These are phyloP conservation scores for Tuber calosporum DNA, from an alignment of 495 filamentous ascomycete genomes.

Conservation along the genomic window DNA sequence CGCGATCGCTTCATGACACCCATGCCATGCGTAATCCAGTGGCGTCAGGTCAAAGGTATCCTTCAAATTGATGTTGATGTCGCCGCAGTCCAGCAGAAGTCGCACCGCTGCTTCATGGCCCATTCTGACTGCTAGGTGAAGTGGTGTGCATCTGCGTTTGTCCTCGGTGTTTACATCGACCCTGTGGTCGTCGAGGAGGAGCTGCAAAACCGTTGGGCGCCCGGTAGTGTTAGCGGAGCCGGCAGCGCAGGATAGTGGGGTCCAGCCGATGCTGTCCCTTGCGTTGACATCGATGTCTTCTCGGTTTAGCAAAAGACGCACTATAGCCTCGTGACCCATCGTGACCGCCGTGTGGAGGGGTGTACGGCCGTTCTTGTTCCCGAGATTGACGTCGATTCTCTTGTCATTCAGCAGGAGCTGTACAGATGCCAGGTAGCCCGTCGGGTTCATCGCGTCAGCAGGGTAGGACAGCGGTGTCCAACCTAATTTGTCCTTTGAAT, in stretches of 20 bases:
- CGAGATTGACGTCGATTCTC: slow-evolving; percentile 20
- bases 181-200: slow-evolving; percentile 21
- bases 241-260: slow-evolving; percentile 33
- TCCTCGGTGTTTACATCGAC: slow-evolving; percentile 29
- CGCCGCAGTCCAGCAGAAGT: slow-evolving; percentile 32
- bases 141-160: slow-evolving; percentile 18
- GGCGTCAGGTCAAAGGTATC: slow-evolving; percentile 11
- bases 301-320: slow-evolving; percentile 32
- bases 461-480: slow-evolving; percentile 31
- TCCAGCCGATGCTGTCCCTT: slow-evolving; percentile 18
- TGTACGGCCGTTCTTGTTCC: slow-evolving; percentile 24
- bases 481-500: slow-evolving; percentile 26
- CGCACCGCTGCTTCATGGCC: slow-evolving; percentile 36
- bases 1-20: slow-evolving; percentile 20
- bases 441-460: slow-evolving; percentile 8
- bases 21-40: slow-evolving; percentile 20
- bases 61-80: slow-evolving; percentile 20
- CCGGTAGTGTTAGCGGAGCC: slow-evolving; percentile 11
- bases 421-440: slow-evolving; percentile 32
- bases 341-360: slow-evolving; percentile 24
- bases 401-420: slow-evolving; percentile 20
- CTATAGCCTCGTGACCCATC: slow-evolving; percentile 30
- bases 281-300: slow-evolving; percentile 21
- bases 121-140: slow-evolving; percentile 22
- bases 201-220: slow-evolving; percentile 7